Evolutionary conservation across 1,284 basidiomycete species (phyloP).

Genomic region (Leccinum subfulvum): DNA sequence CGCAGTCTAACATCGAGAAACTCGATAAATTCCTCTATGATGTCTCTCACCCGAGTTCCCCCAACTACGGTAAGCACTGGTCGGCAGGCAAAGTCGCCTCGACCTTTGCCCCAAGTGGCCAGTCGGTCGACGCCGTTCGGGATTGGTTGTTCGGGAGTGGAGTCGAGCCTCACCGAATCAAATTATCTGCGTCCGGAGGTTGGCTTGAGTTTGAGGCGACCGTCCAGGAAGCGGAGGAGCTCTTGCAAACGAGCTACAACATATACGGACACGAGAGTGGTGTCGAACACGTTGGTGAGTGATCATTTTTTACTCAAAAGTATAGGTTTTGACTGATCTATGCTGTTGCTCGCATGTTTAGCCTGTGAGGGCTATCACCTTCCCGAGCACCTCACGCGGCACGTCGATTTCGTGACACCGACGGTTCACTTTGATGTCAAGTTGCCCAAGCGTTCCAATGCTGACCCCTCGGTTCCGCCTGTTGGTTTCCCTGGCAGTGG

Average conservation of each 20-base stretch:
- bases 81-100: constrained; percentile 36
- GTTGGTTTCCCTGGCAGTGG: no score
- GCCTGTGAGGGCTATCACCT: constrained; percentile 48
- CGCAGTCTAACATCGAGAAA: constrained; percentile 41
- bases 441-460: constrained; percentile 21
- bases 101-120: constrained; percentile 41
- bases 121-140: constrained; percentile 39
- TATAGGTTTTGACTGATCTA: neutral
- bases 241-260: constrained; percentile 44
- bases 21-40: constrained; percentile 41
- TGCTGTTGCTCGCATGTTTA: constrained; percentile 12
- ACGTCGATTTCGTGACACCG: constrained; percentile 48
- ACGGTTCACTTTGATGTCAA: constrained; percentile 42
- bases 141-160: constrained; percentile 41
- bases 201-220: constrained; percentile 30
- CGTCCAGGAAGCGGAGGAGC: constrained; percentile 43
- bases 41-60: constrained; percentile 45
- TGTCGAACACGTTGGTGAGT: constrained; percentile 30
- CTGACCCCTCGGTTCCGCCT: no score
- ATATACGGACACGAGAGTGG: constrained; percentile 42
- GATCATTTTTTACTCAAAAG: neutral
- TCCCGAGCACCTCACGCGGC: constrained; percentile 39
- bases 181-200: constrained; percentile 33
- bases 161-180: constrained; percentile 34
- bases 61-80: constrained; percentile 51